A percentile compares a stretch with the other conserved stretches of the same genome.
Conservation (phyloP, 2,329 filamentous ascomycete species). For the Thelonectria discophora region DNA sequence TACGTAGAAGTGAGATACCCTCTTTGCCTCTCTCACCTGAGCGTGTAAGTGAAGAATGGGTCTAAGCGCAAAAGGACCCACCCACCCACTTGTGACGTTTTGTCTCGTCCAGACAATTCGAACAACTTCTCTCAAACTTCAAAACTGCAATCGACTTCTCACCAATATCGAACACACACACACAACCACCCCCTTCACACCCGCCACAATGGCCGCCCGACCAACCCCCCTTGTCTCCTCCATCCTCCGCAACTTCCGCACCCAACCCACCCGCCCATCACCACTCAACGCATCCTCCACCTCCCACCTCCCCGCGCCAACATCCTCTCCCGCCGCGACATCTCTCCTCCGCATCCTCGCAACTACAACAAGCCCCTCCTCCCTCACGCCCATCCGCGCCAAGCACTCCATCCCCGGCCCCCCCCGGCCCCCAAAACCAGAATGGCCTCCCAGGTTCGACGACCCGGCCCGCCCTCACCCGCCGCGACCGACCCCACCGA, state of each 20-base stretch:
- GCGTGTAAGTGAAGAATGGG: no score
- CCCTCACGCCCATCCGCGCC: constrained; percentile 37
- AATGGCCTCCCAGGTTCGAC: constrained; percentile 18
- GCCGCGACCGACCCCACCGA: constrained; percentile 20
- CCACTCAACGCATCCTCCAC: background rate
- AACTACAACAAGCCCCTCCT: no score
- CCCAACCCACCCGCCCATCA: constrained; percentile 28
- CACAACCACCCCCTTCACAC: background rate
- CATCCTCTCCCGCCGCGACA: no score
- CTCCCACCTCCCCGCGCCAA: no score
- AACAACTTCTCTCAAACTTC: constrained; percentile 4
- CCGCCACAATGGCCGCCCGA: constrained; percentile 44
- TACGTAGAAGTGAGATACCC: no score
- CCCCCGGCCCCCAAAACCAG: constrained; percentile 27
- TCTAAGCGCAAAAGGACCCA: constrained; percentile 4
- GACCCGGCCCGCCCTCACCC: constrained; percentile 42
- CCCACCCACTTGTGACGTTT: constrained; percentile 20
- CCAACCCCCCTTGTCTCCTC: constrained; percentile 30
- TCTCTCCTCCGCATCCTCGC: constrained; percentile 20
- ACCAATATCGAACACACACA: background rate
- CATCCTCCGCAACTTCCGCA: constrained; percentile 32
- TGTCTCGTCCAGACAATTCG: constrained; percentile 24
- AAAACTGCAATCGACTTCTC: constrained; percentile 14
- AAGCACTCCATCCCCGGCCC: constrained; percentile 51
- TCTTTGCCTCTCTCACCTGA: no score